Percentiles rank a stretch among this genome's conserved stretches.
These are phyloP conservation scores for Capillidium heterosporum DNA, from an alignment of 371 early-diverging fungal species.

Conservation along the genomic window DNA sequence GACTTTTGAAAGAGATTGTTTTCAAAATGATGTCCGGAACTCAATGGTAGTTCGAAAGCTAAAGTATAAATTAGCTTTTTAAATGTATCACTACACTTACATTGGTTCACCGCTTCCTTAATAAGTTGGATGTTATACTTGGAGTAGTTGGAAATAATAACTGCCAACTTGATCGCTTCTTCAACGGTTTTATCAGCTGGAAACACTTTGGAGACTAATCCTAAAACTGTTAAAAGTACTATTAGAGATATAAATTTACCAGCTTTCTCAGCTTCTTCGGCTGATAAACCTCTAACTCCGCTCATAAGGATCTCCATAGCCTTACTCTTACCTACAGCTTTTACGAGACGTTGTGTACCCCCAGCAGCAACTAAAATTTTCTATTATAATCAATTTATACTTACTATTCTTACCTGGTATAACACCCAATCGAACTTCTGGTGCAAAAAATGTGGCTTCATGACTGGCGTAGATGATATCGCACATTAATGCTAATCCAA, in stretches of 20 bases:
- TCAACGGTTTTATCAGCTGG: constrained; percentile 76
- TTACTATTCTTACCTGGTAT: constrained; percentile 47
- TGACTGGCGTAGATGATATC: constrained; percentile 97
- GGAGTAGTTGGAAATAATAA: constrained; percentile 67
- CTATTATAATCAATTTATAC: background rate
- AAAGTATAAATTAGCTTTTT: background rate
- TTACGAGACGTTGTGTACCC: constrained; percentile 79
- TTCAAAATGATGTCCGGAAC: constrained; percentile 80
- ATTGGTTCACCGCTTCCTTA: constrained; percentile 90
- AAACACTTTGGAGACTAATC: constrained; percentile 78
- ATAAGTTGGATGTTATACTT: constrained; percentile 81
- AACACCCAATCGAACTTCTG: constrained; percentile 93
- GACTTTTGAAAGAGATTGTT: constrained; percentile 84
- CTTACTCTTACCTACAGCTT: constrained; percentile 93
- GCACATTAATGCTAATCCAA: constrained; percentile 98
- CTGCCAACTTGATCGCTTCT: constrained; percentile 78
- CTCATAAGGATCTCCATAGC: constrained; percentile 94
- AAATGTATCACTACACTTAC: constrained; percentile 14
- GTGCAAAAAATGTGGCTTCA: constrained; percentile 91
- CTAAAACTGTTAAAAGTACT: constrained; percentile 8
- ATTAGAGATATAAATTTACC: constrained; percentile 17
- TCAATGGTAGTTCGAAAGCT: constrained; percentile 76
- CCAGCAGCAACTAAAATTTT: constrained; percentile 25
- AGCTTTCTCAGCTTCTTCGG: constrained; percentile 71
- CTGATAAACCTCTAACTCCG: constrained; percentile 65